phyloP scores from a whole-genome alignment of 257 asterid genomes.

The Primulina huaijiensis region DNA sequence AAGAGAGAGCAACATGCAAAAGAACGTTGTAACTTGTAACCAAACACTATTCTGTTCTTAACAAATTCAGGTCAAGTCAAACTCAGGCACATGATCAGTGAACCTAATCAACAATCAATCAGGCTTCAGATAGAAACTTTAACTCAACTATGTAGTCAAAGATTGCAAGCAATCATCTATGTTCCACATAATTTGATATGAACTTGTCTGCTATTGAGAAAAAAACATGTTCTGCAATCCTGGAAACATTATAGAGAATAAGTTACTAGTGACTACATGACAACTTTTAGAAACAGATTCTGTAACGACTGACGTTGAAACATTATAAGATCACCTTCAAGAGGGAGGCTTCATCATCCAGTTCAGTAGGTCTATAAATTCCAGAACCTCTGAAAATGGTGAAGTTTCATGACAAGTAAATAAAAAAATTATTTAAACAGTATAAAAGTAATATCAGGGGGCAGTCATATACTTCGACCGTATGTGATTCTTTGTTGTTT shows the following conservation, averaged over 20 bases:
- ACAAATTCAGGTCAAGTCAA: neutral
- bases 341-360: constrained; percentile 34
- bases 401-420: constrained; percentile 28
- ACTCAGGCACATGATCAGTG: neutral
- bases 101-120: neutral
- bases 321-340: constrained; percentile 50
- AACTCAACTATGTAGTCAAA: too few species aligned
- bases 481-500: constrained; percentile 69
- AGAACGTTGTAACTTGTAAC: neutral
- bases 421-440: constrained; percentile 15
- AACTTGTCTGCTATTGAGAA: neutral
- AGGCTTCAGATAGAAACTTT: neutral
- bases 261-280: too few species aligned
- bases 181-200: neutral
- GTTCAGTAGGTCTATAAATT: constrained; percentile 34
- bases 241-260: too few species aligned
- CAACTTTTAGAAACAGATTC: too few species aligned
- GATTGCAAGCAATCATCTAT: too few species aligned
- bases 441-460: constrained; percentile 11
- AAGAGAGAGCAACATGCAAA: neutral
- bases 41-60: neutral
- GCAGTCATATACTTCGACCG: constrained; percentile 58
- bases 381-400: constrained; percentile 48
- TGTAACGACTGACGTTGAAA: neutral
- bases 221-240: neutral